Base-by-base conservation (phyloP, 768 basidiomycete genomes). In the Amanita polypyramis region DNA sequence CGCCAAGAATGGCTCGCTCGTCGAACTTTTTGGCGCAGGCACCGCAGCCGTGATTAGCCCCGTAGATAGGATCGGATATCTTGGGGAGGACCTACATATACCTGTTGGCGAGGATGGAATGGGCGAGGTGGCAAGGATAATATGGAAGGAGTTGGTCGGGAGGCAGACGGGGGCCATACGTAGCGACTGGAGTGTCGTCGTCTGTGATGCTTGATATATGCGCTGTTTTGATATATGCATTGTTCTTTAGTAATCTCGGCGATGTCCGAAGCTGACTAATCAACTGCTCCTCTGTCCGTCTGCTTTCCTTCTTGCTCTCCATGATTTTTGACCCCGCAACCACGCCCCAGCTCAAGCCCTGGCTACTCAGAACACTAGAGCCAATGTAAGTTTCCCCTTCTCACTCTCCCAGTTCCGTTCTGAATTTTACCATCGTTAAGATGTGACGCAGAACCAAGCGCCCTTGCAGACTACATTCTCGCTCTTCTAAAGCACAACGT, bases 381-480 rank as follows among this genome's bases (percentile, higher is more conserved):
- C 93, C 93, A 53, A 92, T 97, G 93, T 93, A 52, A 51, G 78
- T 65, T 34, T 34, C 37, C 14, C 15, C 51, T 21, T 20, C 45
- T 54, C n/a, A n/a, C n/a, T n/a, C n/a, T n/a, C n/a, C 41, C 51
- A 54, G 42, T 52, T 52, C 48, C 45, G 32, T 45, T 29, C 36
- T 52, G 58, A 59, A 43, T 54, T 46, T 49, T 50, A 6, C 44
- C 39, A 52, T 55, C 43, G 41, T 53, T 45, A 12, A 96, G 94
- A 75, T 95, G 91, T 64, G 95, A 98, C 62, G 95, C 95, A 35
- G 95, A 98, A 61, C 93, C 95, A 25, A 79, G 81, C 25, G 90
- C 92, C 27, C 80, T 98, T 44, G 84, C 90, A 3, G 92, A 97
- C 61, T 98, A 97, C 62, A 84, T 97, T 56, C 78, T 96, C 42